These are phyloP conservation scores for Lumnitzera racemosa DNA, from an alignment of 345 rosid genomes.

Conservation along the genomic window DNA sequence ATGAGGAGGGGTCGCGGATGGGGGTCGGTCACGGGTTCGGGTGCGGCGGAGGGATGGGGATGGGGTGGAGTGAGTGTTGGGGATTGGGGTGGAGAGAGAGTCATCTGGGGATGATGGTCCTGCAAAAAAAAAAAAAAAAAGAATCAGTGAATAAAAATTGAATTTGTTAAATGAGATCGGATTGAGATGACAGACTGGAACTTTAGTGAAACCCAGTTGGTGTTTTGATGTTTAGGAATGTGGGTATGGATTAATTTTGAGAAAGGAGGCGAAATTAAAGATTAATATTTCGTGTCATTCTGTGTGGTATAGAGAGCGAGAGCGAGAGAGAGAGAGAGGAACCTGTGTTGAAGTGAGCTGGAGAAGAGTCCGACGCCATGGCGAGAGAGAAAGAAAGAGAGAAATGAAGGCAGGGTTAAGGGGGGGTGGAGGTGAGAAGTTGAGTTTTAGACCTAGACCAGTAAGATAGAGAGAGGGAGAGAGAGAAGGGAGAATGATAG, in stretches of 20 bases:
- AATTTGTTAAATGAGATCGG: background rate
- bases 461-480: conserved; percentile 4
- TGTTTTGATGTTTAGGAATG: background rate
- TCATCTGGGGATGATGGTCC: conserved; percentile 69
- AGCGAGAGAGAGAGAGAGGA: conserved; percentile 9
- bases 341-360: conserved; percentile 36
- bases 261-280: background rate
- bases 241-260: background rate
- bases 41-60: conserved; percentile 9
- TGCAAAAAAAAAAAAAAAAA: conserved; percentile 4
- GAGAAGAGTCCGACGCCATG: conserved; percentile 75
- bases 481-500: background rate
- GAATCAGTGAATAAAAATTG: background rate
- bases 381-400: conserved; percentile 15
- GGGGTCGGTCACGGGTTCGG: background rate
- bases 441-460: too few species aligned
- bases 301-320: background rate
- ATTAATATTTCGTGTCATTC: too few species aligned
- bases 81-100: conserved; percentile 58
- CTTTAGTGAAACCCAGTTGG: background rate
- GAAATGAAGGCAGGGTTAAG: conserved; percentile 1
- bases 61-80: conserved; percentile 55
- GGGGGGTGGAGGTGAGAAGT: background rate
- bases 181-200: background rate
- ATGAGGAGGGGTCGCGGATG: conserved; percentile 24